These are phyloP conservation scores for Xylaria palmicola DNA, from an alignment of 495 filamentous ascomycete species.

Conservation along the genomic window DNA sequence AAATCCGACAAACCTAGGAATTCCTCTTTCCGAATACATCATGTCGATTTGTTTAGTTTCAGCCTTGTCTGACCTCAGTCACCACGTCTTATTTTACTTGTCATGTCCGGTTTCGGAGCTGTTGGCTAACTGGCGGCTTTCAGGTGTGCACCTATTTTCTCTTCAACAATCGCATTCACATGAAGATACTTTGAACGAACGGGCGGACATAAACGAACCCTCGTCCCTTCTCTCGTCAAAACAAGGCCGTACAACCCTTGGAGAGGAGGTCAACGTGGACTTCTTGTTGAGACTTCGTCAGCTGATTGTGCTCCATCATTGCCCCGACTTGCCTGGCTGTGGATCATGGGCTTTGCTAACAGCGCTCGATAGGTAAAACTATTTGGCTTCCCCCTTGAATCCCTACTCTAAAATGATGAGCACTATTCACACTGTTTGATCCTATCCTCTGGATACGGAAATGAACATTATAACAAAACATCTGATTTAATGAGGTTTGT, in stretches of 20 bases:
- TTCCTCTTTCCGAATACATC: conserved; percentile 92
- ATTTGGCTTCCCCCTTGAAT: conserved; percentile 14
- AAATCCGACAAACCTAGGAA: conserved; percentile 79
- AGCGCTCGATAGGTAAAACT: conserved; percentile 43
- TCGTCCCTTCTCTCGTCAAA: conserved; percentile 59
- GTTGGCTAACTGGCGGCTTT: conserved; percentile 40
- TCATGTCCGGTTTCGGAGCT: neutral
- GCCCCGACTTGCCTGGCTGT: neutral
- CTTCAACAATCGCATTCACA: conserved; percentile 40
- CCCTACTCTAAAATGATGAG: conserved; percentile 44
- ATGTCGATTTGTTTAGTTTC: conserved; percentile 95
- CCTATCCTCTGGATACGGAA: conserved; percentile 56
- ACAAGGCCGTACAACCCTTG: conserved; percentile 86
- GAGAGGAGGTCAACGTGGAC: conserved; percentile 62
- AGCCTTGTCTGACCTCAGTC: conserved; percentile 89
- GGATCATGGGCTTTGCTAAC: conserved; percentile 33
- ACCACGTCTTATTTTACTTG: conserved; percentile 29
- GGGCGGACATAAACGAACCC: conserved; percentile 93
- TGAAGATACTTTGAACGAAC: conserved; percentile 97
- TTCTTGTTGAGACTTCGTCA: conserved; percentile 99
- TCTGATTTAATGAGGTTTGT: conserved; percentile 99
- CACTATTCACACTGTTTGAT: conserved; percentile 99
- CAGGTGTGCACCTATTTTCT: conserved; percentile 52
- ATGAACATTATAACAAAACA: conserved; percentile 81
- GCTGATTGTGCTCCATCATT: conserved; percentile 59